Conservation (phyloP, 805 yeast species). For the Millerozyma acaciae region DNA sequence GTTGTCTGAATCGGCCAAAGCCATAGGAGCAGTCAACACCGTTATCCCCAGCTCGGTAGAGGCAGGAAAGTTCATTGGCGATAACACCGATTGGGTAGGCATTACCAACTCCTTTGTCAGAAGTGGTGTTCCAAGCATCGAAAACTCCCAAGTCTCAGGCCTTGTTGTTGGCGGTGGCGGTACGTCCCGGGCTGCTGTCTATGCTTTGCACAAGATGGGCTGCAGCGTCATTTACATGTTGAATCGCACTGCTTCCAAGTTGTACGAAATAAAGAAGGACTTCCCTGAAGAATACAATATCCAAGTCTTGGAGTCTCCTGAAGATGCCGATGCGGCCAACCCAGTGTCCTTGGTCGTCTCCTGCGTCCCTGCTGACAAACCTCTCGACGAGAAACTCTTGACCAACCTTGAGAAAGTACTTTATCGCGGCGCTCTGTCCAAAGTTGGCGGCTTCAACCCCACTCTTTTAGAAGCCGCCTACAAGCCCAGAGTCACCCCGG, state of each 20-base stretch:
- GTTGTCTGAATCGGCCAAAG: constrained; percentile 68
- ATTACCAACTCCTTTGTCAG: constrained; percentile 62
- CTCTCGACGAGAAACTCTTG: constrained; percentile 52
- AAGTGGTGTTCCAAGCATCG: constrained; percentile 54
- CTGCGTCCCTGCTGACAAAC: constrained; percentile 80
- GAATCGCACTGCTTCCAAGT: constrained; percentile 73
- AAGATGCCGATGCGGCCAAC: constrained; percentile 42
- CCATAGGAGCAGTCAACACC: constrained; percentile 95
- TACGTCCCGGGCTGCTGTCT: constrained; percentile 91
- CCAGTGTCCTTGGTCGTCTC: constrained; percentile 62
- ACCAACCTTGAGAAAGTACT: constrained; percentile 47
- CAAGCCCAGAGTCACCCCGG: constrained; percentile 82
- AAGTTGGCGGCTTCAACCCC: constrained; percentile 41
- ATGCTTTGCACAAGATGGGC: constrained; percentile 77
- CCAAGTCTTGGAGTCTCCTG: constrained; percentile 48
- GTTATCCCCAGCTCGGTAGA: constrained; percentile 48
- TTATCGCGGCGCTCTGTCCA: constrained; percentile 30
- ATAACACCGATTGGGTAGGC: constrained; percentile 96
- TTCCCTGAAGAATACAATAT: constrained; percentile 64
- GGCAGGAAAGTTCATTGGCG: constrained; percentile 57
- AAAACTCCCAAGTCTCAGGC: constrained; percentile 46
- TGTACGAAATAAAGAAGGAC: constrained; percentile 51
- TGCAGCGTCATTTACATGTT: constrained; percentile 71
- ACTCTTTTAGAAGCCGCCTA: constrained; percentile 88
- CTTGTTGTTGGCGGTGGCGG: constrained; percentile 96